Percentiles rank a stretch among this genome's conserved stretches.
phyloP scores from a whole-genome alignment of 2,329 filamentous ascomycete species.

The Pezicula carpinea region DNA sequence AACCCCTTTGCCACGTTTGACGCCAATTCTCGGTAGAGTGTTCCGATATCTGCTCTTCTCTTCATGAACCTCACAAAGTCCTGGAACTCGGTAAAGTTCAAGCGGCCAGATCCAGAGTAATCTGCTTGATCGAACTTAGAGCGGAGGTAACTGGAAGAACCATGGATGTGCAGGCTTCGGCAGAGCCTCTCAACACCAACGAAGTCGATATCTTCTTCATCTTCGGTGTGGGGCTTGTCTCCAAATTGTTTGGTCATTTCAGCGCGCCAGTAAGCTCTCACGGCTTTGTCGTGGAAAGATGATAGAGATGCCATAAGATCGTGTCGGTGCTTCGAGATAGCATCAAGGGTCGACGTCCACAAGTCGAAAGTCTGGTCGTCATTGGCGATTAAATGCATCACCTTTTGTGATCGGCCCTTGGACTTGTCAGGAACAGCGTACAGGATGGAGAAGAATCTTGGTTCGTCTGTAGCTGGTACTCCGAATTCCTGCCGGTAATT shows the following conservation, averaged over 20 bases:
- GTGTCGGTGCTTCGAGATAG: constrained; percentile 79
- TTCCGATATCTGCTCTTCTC: constrained; percentile 73
- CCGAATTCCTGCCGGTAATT: constrained; percentile 86
- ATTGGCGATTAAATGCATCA: constrained; percentile 81
- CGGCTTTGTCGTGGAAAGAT: constrained; percentile 76
- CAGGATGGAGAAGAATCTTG: constrained; percentile 83
- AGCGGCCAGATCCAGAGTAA: constrained; percentile 53
- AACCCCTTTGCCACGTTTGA: constrained; percentile 59
- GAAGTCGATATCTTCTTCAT: constrained; percentile 71
- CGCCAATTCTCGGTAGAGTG: constrained; percentile 63
- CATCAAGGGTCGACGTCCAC: constrained; percentile 81
- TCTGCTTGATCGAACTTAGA: constrained; percentile 73
- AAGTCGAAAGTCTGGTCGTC: constrained; percentile 65
- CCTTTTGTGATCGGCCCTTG: constrained; percentile 66
- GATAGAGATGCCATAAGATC: constrained; percentile 87
- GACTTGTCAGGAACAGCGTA: constrained; percentile 75
- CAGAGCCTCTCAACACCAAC: constrained; percentile 78
- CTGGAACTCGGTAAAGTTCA: constrained; percentile 79
- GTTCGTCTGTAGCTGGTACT: constrained; percentile 61
- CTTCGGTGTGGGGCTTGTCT: constrained; percentile 43
- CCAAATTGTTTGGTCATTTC: constrained; percentile 71
- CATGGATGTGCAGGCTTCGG: constrained; percentile 87
- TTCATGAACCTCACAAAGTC: constrained; percentile 81
- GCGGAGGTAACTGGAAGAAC: constrained; percentile 68
- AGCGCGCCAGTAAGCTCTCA: constrained; percentile 78